Conservation (phyloP, 2,329 filamentous ascomycete genomes). For the Pseudogymnoascus sp. region DNA sequence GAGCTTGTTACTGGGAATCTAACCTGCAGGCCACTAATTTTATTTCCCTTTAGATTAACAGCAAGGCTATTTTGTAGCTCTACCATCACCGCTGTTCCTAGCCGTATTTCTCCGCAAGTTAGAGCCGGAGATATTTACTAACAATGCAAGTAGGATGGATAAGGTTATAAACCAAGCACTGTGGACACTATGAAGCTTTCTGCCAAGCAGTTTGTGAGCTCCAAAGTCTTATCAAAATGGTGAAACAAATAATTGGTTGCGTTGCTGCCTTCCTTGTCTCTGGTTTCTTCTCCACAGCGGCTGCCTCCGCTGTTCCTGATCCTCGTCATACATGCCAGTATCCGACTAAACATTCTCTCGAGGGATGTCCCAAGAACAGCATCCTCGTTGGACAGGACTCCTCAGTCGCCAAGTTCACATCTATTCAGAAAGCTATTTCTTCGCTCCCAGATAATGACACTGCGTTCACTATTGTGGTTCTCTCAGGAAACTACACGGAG, state of each 20-base stretch:
- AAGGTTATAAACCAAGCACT: not conserved
- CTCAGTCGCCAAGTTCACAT: conserved; percentile 32
- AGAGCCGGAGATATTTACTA: not conserved
- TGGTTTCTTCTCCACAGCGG: not conserved
- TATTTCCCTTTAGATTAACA: not conserved
- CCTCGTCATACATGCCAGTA: conserved; percentile 11
- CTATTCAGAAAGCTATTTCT: conserved; percentile 35
- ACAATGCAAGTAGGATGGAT: not conserved
- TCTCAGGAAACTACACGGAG: conserved; percentile 51
- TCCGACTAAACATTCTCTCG: conserved; percentile 24
- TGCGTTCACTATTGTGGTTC: conserved; percentile 50
- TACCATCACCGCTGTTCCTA: not conserved
- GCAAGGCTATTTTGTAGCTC: not conserved
- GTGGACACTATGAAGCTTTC: not conserved
- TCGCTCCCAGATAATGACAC: not conserved
- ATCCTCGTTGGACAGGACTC: conserved; percentile 36
- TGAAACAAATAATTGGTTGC: not conserved
- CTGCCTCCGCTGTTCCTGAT: not conserved
- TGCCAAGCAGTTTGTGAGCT: not conserved
- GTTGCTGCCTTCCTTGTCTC: not conserved
- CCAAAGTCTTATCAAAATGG: not conserved
- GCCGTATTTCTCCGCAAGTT: not conserved
- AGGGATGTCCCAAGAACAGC: conserved; percentile 35
- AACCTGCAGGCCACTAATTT: not conserved
- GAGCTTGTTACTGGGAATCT: not conserved